Evolutionary conservation across 1,284 basidiomycete genomes (phyloP).

Genomic region (Afroboletus lepidellus): DNA sequence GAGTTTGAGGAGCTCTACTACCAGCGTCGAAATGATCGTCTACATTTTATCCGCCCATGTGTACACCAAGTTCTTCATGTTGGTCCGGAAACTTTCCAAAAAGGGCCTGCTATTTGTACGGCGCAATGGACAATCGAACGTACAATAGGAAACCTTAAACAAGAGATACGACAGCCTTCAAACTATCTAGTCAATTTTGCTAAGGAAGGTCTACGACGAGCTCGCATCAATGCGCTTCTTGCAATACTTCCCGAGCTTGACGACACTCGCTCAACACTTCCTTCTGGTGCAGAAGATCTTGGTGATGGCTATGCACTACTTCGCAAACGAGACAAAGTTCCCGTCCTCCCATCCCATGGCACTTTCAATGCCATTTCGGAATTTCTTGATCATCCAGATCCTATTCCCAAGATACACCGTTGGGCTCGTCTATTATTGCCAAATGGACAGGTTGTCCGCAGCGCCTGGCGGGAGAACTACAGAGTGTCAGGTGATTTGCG

Average conservation of each 20-base stretch:
- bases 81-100: background rate
- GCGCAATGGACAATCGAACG: constrained; percentile 16
- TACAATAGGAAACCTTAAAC: constrained; percentile 9
- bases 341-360: background rate
- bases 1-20: background rate
- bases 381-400: background rate
- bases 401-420: background rate
- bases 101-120: constrained; percentile 8
- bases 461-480: background rate
- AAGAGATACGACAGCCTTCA: constrained; percentile 7
- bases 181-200: constrained; percentile 1
- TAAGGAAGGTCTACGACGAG: background rate
- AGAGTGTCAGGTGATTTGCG: background rate
- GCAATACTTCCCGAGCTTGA: background rate
- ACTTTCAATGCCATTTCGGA: background rate
- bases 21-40: background rate
- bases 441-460: background rate
- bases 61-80: background rate
- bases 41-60: background rate
- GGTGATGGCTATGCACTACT: background rate
- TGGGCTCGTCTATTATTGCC: background rate
- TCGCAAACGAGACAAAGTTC: too few species aligned
- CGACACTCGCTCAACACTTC: background rate
- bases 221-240: background rate
- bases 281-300: background rate